phyloP scores from a whole-genome alignment of 2,329 filamentous ascomycete species.

The Sclerotinia trifoliorum region DNA sequence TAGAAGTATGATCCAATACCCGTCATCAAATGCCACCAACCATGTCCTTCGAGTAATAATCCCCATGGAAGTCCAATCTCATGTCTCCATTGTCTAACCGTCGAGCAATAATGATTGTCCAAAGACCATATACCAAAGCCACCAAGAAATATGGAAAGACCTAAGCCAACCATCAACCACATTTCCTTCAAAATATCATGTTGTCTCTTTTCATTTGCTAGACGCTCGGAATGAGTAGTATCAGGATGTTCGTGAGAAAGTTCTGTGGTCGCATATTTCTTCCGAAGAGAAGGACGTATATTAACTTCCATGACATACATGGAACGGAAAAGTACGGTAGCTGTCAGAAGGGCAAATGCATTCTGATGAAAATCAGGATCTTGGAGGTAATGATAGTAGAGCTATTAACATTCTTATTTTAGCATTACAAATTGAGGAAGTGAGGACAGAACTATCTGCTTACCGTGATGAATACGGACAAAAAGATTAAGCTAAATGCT shows the following conservation, averaged over 20 bases:
- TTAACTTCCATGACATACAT: conserved; percentile 69
- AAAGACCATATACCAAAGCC: conserved; percentile 68
- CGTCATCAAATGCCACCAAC: conserved; percentile 76
- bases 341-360: conserved; percentile 63
- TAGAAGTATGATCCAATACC: conserved; percentile 69
- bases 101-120: conserved; percentile 61
- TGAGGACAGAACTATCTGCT: background rate
- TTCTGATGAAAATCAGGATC: conserved; percentile 72
- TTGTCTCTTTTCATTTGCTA: conserved; percentile 55
- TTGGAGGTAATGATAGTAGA: conserved; percentile 73
- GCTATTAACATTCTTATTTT: conserved; percentile 23
- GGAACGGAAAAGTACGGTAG: conserved; percentile 54
- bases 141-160: conserved; percentile 60
- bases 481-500: conserved; percentile 49
- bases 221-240: conserved; percentile 50
- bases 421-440: background rate
- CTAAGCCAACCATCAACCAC: conserved; percentile 66
- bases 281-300: conserved; percentile 53
- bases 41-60: conserved; percentile 68
- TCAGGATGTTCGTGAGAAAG: conserved; percentile 40
- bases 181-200: conserved; percentile 58
- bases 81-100: conserved; percentile 51
- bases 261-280: conserved; percentile 42
- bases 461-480: conserved; percentile 60
- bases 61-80: conserved; percentile 69